phyloP scores from a whole-genome alignment of 2,329 filamentous ascomycete species.

The Rugonectria rugulosa region DNA sequence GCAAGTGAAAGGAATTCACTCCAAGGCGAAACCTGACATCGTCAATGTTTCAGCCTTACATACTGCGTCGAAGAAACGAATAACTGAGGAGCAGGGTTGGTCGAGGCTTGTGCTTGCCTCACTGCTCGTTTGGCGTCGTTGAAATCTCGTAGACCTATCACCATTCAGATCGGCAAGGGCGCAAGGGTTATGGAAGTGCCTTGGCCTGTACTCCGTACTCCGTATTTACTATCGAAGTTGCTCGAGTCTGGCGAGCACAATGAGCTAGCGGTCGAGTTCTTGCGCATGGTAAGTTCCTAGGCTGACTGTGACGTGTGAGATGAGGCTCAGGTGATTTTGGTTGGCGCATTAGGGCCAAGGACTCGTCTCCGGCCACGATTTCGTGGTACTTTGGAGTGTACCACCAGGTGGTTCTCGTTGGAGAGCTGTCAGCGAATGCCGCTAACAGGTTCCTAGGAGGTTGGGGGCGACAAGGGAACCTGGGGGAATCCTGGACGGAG shows the following conservation, averaged over 20 bases:
- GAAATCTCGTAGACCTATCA: neutral
- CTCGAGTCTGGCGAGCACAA: too few relatives aligned
- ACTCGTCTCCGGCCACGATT: neutral
- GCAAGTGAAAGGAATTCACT: neutral
- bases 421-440: neutral
- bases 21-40: neutral
- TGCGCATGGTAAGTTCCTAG: too few relatives aligned
- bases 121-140: neutral
- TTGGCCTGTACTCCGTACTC: too few relatives aligned
- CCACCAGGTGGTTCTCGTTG: conserved; percentile 1
- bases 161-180: neutral
- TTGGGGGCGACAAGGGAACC: conserved; percentile 5
- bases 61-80: too few relatives aligned
- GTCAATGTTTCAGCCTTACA: conserved; percentile 9
- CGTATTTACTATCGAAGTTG: too few relatives aligned
- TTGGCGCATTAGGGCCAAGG: conserved; percentile 4
- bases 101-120: neutral
- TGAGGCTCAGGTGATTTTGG: conserved; percentile 5
- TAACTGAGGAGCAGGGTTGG: too few relatives aligned
- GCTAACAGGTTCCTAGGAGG: conserved; percentile 3
- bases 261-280: too few relatives aligned
- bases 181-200: neutral
- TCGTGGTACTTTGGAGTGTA: neutral
- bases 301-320: neutral
- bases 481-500: conserved; percentile 10